A percentile compares a stretch with the other conserved stretches of the same genome.
Conservation (phyloP, 306 rosid species). For the Pterocarpus macrocarpus region DNA sequence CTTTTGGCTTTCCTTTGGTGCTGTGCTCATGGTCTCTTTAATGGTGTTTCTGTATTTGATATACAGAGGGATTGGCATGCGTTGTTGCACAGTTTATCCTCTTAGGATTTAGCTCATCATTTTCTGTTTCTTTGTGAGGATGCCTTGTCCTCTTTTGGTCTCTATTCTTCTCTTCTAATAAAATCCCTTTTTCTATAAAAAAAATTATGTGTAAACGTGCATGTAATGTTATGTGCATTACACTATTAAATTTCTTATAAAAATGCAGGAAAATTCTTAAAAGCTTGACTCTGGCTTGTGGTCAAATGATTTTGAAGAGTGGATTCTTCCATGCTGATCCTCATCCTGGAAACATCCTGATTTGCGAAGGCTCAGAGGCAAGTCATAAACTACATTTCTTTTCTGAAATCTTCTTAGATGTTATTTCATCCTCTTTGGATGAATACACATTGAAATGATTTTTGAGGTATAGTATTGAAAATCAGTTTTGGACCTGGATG, state of each 20-base stretch:
- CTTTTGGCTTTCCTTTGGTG: too few species aligned
- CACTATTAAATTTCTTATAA: constrained; percentile 27
- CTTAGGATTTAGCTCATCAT: too few species aligned
- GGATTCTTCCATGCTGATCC: constrained; percentile 99
- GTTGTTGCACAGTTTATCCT: too few species aligned
- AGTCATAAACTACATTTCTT: constrained; percentile 51
- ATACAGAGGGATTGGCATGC: too few species aligned
- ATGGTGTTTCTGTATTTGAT: too few species aligned
- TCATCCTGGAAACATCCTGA: constrained; percentile 95
- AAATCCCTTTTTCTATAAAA: too few species aligned
- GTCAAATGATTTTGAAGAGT: constrained; percentile 95
- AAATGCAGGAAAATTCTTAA: constrained; percentile 87
- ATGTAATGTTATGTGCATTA: constrained; percentile 22
- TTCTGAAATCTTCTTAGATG: constrained; percentile 7
- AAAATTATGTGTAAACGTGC: not conserved
- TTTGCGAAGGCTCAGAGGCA: constrained; percentile 95
- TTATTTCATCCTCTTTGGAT: constrained; percentile 27
- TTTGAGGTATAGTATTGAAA: constrained; percentile 2
- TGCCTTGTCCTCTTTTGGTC: too few species aligned
- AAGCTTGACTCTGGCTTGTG: constrained; percentile 94
- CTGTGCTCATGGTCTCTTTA: too few species aligned
- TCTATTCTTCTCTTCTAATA: too few species aligned
- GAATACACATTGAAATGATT: constrained; percentile 30
- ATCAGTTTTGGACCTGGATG: constrained; percentile 36
- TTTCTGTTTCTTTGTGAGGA: too few species aligned